Conservation (phyloP, 441 rosid species). For the Gossypium gossypioides region DNA sequence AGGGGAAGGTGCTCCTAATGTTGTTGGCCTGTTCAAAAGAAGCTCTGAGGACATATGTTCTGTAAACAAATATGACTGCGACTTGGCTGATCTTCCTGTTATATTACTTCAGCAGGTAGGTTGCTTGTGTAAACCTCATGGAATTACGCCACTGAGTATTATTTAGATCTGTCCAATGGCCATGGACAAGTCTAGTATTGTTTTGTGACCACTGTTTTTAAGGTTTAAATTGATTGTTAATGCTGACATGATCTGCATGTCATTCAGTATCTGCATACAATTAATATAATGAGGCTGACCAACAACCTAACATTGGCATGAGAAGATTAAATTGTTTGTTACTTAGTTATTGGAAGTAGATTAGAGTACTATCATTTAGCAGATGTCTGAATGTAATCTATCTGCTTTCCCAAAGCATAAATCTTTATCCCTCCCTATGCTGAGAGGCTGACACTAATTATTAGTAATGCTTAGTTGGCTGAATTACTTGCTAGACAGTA, state of each 20-base stretch:
- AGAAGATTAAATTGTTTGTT: background rate
- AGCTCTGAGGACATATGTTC: constrained; percentile 55
- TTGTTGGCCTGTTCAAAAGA: constrained; percentile 62
- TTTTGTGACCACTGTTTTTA: constrained; percentile 42
- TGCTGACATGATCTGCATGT: background rate
- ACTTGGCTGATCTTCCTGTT: constrained; percentile 61
- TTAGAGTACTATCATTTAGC: background rate
- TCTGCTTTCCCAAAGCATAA: background rate
- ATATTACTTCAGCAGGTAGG: constrained; percentile 82
- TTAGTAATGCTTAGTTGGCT: background rate
- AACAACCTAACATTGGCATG: background rate
- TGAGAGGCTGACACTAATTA: background rate
- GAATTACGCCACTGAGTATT: background rate
- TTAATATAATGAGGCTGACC: background rate
- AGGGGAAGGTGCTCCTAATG: constrained; percentile 87
- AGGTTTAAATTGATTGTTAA: background rate
- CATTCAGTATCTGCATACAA: background rate
- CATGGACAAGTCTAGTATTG: background rate
- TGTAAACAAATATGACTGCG: constrained; percentile 69
- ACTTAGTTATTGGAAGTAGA: background rate
- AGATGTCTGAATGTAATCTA: background rate
- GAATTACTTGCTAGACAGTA: background rate
- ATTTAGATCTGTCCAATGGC: background rate
- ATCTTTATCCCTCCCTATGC: background rate
- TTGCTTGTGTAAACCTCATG: background rate